Conservation (phyloP, 192 early-diverging fungal genomes). For the Backusella sp. region DNA sequence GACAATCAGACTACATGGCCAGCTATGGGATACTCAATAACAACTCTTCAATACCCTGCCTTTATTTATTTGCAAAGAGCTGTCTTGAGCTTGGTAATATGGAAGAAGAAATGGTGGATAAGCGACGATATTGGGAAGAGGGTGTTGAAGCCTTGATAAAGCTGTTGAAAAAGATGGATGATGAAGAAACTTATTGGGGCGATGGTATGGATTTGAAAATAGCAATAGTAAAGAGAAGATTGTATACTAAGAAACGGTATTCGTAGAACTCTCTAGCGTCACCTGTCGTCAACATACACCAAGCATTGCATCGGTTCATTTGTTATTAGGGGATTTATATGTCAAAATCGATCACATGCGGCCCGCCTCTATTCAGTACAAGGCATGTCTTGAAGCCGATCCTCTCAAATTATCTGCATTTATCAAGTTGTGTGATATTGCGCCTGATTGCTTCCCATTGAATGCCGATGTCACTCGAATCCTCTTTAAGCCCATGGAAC, state of each 20-base stretch:
- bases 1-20: constrained; percentile 17
- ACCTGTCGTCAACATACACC: constrained; percentile 22
- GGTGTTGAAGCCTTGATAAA: background rate
- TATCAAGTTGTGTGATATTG: constrained; percentile 31
- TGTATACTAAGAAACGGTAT: background rate
- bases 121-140: background rate
- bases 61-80: constrained; percentile 26
- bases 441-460: constrained; percentile 14
- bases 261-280: constrained; percentile 23
- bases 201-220: constrained; percentile 12
- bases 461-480: background rate
- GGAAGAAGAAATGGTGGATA: background rate
- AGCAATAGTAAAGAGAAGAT: background rate
- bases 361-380: constrained; percentile 16
- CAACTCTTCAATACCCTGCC: constrained; percentile 15
- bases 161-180: background rate
- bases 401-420: constrained; percentile 27
- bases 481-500: background rate
- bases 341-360: constrained; percentile 24
- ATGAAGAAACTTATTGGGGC: background rate
- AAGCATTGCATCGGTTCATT: constrained; percentile 18
- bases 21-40: constrained; percentile 10
- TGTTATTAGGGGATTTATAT: constrained; percentile 22
- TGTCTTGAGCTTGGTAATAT: constrained; percentile 25
- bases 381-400: constrained; percentile 14